A percentile compares a stretch with the other conserved stretches of the same genome.
Conservation (phyloP, 352 stramenopile species). For the Globisporangium spinosum region DNA sequence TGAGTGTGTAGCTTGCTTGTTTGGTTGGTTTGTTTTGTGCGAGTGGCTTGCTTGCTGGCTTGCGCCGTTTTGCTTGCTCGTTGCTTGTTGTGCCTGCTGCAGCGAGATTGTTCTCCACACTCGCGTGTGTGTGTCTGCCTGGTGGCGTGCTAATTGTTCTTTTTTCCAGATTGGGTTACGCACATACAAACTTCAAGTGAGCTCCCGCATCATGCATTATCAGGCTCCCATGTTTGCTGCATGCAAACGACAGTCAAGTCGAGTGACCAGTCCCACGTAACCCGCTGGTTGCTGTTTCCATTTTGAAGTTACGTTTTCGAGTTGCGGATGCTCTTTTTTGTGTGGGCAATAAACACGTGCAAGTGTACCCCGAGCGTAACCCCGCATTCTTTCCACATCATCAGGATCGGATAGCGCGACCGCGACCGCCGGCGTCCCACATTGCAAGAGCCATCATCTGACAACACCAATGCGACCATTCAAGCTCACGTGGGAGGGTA, state of each 20-base stretch:
- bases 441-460: too few species aligned
- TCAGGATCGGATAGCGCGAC: too few species aligned
- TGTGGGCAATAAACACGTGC: not conserved
- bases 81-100: not conserved
- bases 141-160: slow-evolving; percentile 10
- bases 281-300: not conserved
- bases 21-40: not conserved
- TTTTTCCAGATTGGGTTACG: slow-evolving; percentile 16
- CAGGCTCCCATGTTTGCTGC: not conserved
- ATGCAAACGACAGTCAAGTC: slow-evolving; percentile 2
- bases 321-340: not conserved
- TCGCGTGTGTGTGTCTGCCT: slow-evolving; percentile 3
- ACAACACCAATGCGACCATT: not conserved
- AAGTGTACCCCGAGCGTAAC: not conserved
- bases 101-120: not conserved
- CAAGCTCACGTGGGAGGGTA: not conserved
- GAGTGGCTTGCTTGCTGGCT: not conserved
- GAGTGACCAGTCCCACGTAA: slow-evolving; percentile 10
- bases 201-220: not conserved
- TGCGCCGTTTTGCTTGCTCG: not conserved
- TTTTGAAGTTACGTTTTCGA: slow-evolving; percentile 11
- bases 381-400: not conserved
- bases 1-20: not conserved
- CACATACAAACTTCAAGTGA: slow-evolving; percentile 7
- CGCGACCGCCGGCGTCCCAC: too few species aligned